Base-by-base conservation (phyloP, 2,329 filamentous ascomycete species). In the Penicillium sp. region DNA sequence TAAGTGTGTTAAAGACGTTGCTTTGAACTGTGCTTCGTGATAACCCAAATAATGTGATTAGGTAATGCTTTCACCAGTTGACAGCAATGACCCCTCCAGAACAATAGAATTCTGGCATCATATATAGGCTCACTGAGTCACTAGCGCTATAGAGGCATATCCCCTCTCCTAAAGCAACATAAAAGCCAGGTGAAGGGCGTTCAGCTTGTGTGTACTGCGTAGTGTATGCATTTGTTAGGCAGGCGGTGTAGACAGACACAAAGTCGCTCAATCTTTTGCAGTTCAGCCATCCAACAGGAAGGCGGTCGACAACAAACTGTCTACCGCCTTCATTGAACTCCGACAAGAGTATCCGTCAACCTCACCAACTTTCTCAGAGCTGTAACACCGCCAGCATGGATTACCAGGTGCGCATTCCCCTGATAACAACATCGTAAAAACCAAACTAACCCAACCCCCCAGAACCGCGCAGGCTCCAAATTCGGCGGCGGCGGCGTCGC, bases 401-500 rank as follows among this genome's bases (percentile, higher is more conserved):
- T 67, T 79, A 77, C 52, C 76, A 78, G 67, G 76, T 77, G 67
- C 48, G 63, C 50, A 16, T n/a, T 1, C 8, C 28, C 3, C n/a
- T n/a, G n/a, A n/a, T 16, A 4, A 7, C 5, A 4, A 7, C 19
- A 4, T 25, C 6, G 4, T 22, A 3, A 14, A 6, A 4, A 3
- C 3, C 0, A 14, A 4, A n/a, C 55, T 57, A 52, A 63, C 40
- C 19, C 11, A 0, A 0, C 18, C 1, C 2, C 34, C 16, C 80
- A 96, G 78, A 96, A 97, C 72, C 89, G 92, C 64, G 91, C 89
- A 55, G 93, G 93, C 67, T 95, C 90, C 72, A 97, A 97, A 72
- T 97, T 97, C 72, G 93, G 93, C 69, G 93, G 93, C 67, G 93
- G 93, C 64, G 93, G 93, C 72, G 91, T 97, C 62, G 93, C 93